Percentiles rank a stretch among this genome's conserved stretches.
Evolutionary conservation across 176 grass and related monocot species (phyloP).

Genomic region (Oryza meyeriana): DNA sequence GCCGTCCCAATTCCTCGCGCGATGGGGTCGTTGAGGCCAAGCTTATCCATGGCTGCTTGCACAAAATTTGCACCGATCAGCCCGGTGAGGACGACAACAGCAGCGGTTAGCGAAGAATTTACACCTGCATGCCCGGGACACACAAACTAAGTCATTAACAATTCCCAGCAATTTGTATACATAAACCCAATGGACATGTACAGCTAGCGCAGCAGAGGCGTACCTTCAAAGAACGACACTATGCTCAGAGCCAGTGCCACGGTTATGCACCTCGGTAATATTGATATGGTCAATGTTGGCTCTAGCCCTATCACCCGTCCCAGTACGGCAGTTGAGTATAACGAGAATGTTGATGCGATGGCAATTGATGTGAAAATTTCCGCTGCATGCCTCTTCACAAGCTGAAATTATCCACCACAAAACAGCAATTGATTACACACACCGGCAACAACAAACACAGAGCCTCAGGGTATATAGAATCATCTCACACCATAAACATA

Average conservation of each 20-base stretch:
- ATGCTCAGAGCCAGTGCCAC: conserved; percentile 94
- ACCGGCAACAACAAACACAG: no score
- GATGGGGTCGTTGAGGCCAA: conserved; percentile 84
- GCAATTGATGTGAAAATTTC: conserved; percentile 95
- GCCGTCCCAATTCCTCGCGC: conserved; percentile 89
- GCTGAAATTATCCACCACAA: conserved; percentile 43
- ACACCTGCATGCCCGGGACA: conserved; percentile 41
- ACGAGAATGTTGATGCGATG: conserved; percentile 68
- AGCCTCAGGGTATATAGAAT: no score
- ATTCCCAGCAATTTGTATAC: no score
- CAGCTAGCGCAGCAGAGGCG: no score
- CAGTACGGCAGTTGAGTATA: conserved; percentile 88
- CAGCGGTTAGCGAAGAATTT: conserved; percentile 86
- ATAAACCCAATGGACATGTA: no score
- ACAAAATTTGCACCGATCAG: conserved; percentile 94
- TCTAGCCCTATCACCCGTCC: conserved; percentile 71
- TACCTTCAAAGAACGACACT: conserved; percentile 92
- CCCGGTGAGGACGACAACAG: conserved; percentile 84
- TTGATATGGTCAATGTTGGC: conserved; percentile 73
- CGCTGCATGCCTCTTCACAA: conserved; percentile 80
- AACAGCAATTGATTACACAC: no score
- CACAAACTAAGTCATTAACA: not conserved
- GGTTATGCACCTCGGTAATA: conserved; percentile 86
- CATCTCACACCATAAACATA: not conserved
- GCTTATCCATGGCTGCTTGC: conserved; percentile 78